phyloP scores from a whole-genome alignment of 2,329 filamentous ascomycete species.

The Fusarium fracticaudum region DNA sequence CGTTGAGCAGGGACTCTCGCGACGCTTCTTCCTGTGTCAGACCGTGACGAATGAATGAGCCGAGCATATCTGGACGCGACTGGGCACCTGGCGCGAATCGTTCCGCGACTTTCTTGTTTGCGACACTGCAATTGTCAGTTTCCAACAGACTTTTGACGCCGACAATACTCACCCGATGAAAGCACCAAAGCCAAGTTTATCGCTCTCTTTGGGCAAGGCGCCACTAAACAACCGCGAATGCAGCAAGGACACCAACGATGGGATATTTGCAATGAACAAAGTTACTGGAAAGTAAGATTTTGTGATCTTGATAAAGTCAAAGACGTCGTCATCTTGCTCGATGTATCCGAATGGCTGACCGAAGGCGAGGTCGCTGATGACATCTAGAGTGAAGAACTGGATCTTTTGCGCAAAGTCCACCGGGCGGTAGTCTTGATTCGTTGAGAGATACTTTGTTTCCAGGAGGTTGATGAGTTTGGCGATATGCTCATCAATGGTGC shows the following conservation, averaged over 20 bases:
- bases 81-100: neutral
- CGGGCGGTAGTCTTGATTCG: conserved; percentile 35
- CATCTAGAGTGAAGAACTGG: conserved; percentile 63
- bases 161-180: conserved; percentile 9
- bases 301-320: conserved; percentile 48
- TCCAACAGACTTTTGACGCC: rapidly evolving
- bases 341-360: conserved; percentile 62
- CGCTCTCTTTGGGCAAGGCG: conserved; percentile 49
- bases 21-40: conserved; percentile 47
- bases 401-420: conserved; percentile 60
- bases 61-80: conserved; percentile 50
- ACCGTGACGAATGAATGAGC: conserved; percentile 53
- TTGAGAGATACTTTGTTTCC: conserved; percentile 54
- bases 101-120: conserved; percentile 6
- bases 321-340: conserved; percentile 54
- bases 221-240: conserved; percentile 23
- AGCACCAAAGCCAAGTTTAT: conserved; percentile 37
- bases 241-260: neutral
- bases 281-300: conserved; percentile 4
- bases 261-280: neutral
- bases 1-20: conserved; percentile 47
- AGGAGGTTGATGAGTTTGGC: conserved; percentile 57
- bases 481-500: conserved; percentile 58
- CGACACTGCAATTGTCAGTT: neutral
- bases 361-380: conserved; percentile 61